These are phyloP conservation scores for Bacidia rubella DNA, from an alignment of 495 filamentous ascomycete genomes.

Conservation along the genomic window DNA sequence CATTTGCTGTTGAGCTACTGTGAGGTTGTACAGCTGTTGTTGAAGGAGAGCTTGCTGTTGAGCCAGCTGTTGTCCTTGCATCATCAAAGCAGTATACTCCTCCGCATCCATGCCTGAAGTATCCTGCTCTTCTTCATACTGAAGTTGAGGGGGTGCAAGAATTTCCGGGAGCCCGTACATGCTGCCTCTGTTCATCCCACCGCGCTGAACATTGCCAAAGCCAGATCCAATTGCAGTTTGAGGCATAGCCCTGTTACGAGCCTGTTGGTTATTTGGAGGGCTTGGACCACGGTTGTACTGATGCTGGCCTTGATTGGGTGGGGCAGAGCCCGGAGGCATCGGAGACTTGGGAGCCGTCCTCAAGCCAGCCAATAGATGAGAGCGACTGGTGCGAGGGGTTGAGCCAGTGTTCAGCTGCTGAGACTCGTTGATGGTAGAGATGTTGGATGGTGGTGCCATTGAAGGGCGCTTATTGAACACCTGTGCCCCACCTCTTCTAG, in stretches of 20 bases:
- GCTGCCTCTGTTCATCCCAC: slow-evolving; percentile 30
- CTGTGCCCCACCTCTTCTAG: slow-evolving; percentile 51
- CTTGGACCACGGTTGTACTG: slow-evolving; percentile 26
- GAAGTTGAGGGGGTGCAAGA: slow-evolving; percentile 67
- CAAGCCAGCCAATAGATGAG: slow-evolving; percentile 83
- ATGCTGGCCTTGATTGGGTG: slow-evolving; percentile 39
- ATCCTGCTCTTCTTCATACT: slow-evolving; percentile 48
- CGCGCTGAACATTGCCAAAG: slow-evolving; percentile 32
- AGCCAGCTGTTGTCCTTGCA: slow-evolving; percentile 71
- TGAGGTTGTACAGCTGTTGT: slow-evolving; percentile 44
- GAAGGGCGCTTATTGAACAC: slow-evolving; percentile 68
- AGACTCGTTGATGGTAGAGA: slow-evolving; percentile 53
- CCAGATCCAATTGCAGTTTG: slow-evolving; percentile 48
- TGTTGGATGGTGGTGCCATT: slow-evolving; percentile 42
- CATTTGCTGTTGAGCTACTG: slow-evolving; percentile 54
- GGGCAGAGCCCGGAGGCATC: slow-evolving; percentile 53
- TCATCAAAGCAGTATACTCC: slow-evolving; percentile 68
- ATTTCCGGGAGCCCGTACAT: slow-evolving; percentile 65
- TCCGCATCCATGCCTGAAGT: slow-evolving; percentile 65
- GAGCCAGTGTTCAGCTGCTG: slow-evolving; percentile 36
- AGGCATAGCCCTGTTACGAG: slow-evolving; percentile 32
- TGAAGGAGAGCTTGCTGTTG: slow-evolving; percentile 79
- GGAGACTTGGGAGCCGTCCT: slow-evolving; percentile 80
- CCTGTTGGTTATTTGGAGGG: slow-evolving; percentile 26
- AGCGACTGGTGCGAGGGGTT: slow-evolving; percentile 86